Percentiles rank a stretch among this genome's conserved stretches.
These are phyloP conservation scores for Taphrina betulina DNA, from an alignment of 1,139 yeast genomes.

Conservation along the genomic window DNA sequence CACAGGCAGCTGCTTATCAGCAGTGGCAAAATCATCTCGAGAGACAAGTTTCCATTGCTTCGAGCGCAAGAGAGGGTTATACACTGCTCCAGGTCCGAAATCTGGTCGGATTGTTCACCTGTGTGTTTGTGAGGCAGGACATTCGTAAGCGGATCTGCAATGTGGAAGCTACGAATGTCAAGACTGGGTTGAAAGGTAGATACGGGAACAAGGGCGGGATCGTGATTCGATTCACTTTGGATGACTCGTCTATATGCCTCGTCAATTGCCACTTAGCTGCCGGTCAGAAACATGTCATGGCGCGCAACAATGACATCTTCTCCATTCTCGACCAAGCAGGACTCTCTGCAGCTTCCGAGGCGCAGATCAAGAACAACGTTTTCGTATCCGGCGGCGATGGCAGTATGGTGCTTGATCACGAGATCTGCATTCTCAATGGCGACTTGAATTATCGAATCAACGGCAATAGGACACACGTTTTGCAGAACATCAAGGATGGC, in stretches of 20 bases:
- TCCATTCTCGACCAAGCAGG: slow-evolving; percentile 60
- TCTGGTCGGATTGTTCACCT: slow-evolving; percentile 76
- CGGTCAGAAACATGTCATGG: slow-evolving; percentile 72
- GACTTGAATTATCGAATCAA: slow-evolving; percentile 85
- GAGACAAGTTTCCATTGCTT: slow-evolving; percentile 34
- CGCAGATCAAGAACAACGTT: slow-evolving; percentile 48
- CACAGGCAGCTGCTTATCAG: slow-evolving; percentile 30
- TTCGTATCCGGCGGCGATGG: slow-evolving; percentile 55
- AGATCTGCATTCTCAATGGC: slow-evolving; percentile 87
- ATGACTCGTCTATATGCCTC: slow-evolving; percentile 71
- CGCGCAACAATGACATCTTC: slow-evolving; percentile 78
- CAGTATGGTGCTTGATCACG: slow-evolving; percentile 62
- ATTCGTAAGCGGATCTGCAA: slow-evolving; percentile 56
- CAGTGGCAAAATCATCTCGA: slow-evolving; percentile 47
- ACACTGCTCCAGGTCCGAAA: slow-evolving; percentile 76
- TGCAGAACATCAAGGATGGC: slow-evolving; percentile 54
- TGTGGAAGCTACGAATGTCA: slow-evolving; percentile 75
- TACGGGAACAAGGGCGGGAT: slow-evolving; percentile 96
- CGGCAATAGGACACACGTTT: slow-evolving; percentile 66
- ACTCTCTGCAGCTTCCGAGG: slow-evolving; percentile 47
- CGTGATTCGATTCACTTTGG: slow-evolving; percentile 75
- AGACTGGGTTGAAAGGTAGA: slow-evolving; percentile 92
- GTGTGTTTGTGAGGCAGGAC: slow-evolving; percentile 63
- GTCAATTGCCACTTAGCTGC: slow-evolving; percentile 92
- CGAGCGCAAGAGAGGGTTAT: slow-evolving; percentile 49